These are phyloP conservation scores for Pythium oligandrum DNA, from an alignment of 352 stramenopile genomes.

Conservation along the genomic window DNA sequence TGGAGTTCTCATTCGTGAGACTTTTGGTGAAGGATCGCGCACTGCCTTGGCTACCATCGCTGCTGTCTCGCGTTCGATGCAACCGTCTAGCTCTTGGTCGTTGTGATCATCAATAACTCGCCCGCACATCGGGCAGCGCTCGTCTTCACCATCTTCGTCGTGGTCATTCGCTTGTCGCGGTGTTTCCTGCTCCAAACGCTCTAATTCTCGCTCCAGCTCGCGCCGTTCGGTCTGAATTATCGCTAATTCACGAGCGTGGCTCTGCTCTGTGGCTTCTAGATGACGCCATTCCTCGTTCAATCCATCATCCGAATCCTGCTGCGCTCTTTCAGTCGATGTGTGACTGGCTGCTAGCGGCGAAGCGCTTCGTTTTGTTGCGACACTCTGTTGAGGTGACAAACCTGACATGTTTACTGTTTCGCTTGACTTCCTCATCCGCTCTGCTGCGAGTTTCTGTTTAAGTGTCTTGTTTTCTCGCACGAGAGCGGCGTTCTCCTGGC, in stretches of 20 bases:
- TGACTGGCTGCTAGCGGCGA: no score
- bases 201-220: slow-evolving; percentile 38
- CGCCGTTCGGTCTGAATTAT: slow-evolving; percentile 38
- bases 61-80: slow-evolving; percentile 46
- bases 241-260: slow-evolving; percentile 20
- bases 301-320: no score
- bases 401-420: neutral
- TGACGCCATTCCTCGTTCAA: neutral
- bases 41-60: neutral
- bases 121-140: slow-evolving; percentile 48
- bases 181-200: slow-evolving; percentile 11
- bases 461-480: slow-evolving; percentile 46
- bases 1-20: no score
- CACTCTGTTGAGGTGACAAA: no score
- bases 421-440: slow-evolving; percentile 6
- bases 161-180: neutral
- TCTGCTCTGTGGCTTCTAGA: slow-evolving; percentile 15
- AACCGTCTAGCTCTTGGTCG: slow-evolving; percentile 47
- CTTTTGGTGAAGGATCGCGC: no score
- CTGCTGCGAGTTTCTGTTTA: slow-evolving; percentile 18
- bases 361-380: no score
- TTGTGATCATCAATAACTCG: slow-evolving; percentile 52
- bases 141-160: slow-evolving; percentile 20
- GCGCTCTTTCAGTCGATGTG: no score
- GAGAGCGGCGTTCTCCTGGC: slow-evolving; percentile 34